These are phyloP conservation scores for Zymoseptoria pseudotritici DNA, from an alignment of 2,329 filamentous ascomycete species.

Conservation along the genomic window DNA sequence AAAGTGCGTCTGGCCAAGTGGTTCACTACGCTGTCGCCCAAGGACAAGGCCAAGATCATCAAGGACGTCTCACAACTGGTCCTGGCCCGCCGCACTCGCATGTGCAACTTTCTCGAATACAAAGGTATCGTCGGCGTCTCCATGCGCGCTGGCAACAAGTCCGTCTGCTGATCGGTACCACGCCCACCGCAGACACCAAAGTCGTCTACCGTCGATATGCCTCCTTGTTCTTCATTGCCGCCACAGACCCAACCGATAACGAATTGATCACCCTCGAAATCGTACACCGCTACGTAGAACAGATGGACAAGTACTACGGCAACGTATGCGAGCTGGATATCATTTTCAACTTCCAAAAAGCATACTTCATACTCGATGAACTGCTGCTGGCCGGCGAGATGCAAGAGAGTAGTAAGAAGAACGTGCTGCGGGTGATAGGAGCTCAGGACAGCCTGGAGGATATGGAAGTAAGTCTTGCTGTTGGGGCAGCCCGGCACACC, in stretches of 20 bases:
- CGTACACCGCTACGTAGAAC: conserved; percentile 97
- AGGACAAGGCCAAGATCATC: conserved; percentile 99
- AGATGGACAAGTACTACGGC: conserved; percentile 99
- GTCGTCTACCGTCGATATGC: conserved; percentile 98
- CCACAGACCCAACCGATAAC: conserved; percentile 94
- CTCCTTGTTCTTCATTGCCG: conserved; percentile 98
- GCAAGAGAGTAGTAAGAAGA: conserved; percentile 99
- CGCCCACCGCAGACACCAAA: conserved; percentile 67
- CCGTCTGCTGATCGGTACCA: conserved; percentile 10
- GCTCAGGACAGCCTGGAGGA: conserved; percentile 97
- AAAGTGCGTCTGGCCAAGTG: conserved; percentile 99
- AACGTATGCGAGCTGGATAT: conserved; percentile 99
- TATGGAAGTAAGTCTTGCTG: conserved; percentile 76
- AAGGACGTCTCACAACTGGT: conserved; percentile 99
- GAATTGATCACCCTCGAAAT: conserved; percentile 97
- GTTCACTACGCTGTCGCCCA: conserved; percentile 96
- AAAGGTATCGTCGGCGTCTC: conserved; percentile 58
- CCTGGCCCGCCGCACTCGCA: conserved; percentile 87
- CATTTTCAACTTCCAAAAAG: conserved; percentile 99
- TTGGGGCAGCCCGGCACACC: background rate
- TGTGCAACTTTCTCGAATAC: conserved; percentile 99
- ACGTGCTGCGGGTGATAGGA: conserved; percentile 88
- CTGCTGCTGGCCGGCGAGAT: conserved; percentile 90
- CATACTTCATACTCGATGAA: conserved; percentile 98
- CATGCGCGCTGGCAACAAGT: conserved; percentile 1